Evolutionary conservation across 129 eudicot species (phyloP).

Genomic region (Tagetes patula): DNA sequence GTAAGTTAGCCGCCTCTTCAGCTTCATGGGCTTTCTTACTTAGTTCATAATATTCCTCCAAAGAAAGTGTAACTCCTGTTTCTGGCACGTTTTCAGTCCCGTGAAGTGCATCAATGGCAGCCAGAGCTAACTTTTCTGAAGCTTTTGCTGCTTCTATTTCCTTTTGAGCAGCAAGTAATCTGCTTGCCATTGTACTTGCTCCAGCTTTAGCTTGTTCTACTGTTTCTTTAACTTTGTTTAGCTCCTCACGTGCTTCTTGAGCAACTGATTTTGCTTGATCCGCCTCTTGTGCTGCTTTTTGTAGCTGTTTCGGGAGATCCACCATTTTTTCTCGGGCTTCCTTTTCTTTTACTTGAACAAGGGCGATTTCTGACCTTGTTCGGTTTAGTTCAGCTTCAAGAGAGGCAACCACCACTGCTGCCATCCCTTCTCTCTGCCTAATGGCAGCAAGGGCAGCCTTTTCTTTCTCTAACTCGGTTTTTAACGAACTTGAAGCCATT

Average conservation of each 20-base stretch:
- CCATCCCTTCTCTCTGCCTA: conserved; percentile 93
- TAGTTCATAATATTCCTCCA: conserved; percentile 85
- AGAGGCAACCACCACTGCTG: conserved; percentile 76
- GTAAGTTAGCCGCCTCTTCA: conserved; percentile 72
- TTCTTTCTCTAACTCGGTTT: conserved; percentile 67
- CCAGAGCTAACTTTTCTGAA: conserved; percentile 76
- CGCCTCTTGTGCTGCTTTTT: conserved; percentile 68
- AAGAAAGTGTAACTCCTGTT: conserved; percentile 57
- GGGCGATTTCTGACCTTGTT: conserved; percentile 53
- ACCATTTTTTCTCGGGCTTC: conserved; percentile 80
- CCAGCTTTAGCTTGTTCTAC: conserved; percentile 74
- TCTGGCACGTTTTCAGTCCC: conserved; percentile 61
- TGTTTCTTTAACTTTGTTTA: conserved; percentile 66
- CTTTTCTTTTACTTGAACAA: conserved; percentile 61
- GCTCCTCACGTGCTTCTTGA: conserved; percentile 59
- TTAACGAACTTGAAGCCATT: conserved; percentile 67
- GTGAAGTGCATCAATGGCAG: conserved; percentile 69
- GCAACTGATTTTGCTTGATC: conserved; percentile 62
- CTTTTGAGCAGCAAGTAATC: conserved; percentile 75
- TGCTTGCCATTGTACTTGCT: conserved; percentile 64
- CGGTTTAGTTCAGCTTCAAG: conserved; percentile 75
- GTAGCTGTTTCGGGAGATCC: conserved; percentile 78
- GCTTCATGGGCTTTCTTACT: conserved; percentile 89
- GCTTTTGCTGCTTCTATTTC: conserved; percentile 94
- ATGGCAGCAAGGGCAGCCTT: conserved; percentile 56